Evolutionary conservation across 805 yeast genomes (phyloP), one percentile per base, ranked within the genome.

Genomic region (Candida pini): DNA sequence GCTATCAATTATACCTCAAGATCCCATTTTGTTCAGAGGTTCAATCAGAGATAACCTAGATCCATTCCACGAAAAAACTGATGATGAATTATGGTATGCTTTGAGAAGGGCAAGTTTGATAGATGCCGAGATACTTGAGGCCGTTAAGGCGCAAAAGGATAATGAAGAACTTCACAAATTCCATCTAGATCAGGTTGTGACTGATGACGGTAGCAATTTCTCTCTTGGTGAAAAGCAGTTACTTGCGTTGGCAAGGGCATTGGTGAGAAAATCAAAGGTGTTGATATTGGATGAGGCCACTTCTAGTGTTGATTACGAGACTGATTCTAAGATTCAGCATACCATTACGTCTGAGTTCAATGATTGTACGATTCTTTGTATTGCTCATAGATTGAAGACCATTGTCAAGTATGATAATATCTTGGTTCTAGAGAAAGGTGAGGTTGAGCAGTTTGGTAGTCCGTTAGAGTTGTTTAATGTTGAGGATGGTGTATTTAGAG

Each of bases 221-320:
- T 80, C 88, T 9, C 73, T 81, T 25, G 90, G 92, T 26, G 89
- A 83, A 55, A 71, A 84, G 46, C 90, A 83, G 57, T 67, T 82
- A 47, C 63, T 87, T 55, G 86, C 95, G 9, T 70, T 87, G 43
- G 89, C 94, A 3, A 71, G 96, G 47, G 92, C 95, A 0, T 64
- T 88, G 52, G 79, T 87, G 33, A 70, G 87, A 28, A 73, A 81
- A 21, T 72, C 92, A 3, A 79, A 76, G 54, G 78, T 87, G 36
- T 64, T 87, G 38, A 85, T 88, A 38, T 61, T 87, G 38, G 96
- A 87, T 56, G 96, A 88, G 60, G 96, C 86, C 18, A 79, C 87
- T 1, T 74, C 83, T 0, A 72, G 79, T 31, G 86, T 88, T 42
- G 96, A 87, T 60, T 87, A 83, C 51, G 88, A 82, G 51, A 86